Conservation (phyloP, 2,329 filamentous ascomycete genomes). For the Corinectria fuckeliana region DNA sequence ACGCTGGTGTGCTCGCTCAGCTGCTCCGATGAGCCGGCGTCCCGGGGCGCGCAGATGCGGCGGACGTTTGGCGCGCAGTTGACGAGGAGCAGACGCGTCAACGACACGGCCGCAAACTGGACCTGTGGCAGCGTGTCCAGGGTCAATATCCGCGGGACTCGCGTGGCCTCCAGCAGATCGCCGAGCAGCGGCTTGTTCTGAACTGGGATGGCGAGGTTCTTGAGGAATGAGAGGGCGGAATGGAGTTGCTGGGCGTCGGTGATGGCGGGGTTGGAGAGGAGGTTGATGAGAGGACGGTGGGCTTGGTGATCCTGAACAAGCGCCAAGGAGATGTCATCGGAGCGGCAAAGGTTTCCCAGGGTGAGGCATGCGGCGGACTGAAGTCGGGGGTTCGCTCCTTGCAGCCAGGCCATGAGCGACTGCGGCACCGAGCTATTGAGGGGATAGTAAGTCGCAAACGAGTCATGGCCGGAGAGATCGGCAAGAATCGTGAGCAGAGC, state of each 20-base stretch:
- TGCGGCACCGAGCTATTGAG: conserved; percentile 51
- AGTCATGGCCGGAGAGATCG: conserved; percentile 58
- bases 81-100: conserved; percentile 62
- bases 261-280: conserved; percentile 51
- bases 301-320: conserved; percentile 54
- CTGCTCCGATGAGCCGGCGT: conserved; percentile 38
- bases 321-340: conserved; percentile 58
- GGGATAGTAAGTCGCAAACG: conserved; percentile 51
- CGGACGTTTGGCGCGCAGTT: conserved; percentile 60
- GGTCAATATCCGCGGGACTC: conserved; percentile 61
- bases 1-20: conserved; percentile 42
- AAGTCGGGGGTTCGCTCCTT: conserved; percentile 49
- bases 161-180: conserved; percentile 50
- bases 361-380: conserved; percentile 65
- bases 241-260: conserved; percentile 61
- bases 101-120: conserved; percentile 65
- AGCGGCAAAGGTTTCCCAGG: conserved; percentile 67
- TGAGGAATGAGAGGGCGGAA: conserved; percentile 64
- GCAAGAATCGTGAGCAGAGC: conserved; percentile 59
- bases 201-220: conserved; percentile 66
- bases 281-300: conserved; percentile 51
- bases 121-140: conserved; percentile 60
- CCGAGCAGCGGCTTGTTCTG: conserved; percentile 61
- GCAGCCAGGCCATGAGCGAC: conserved; percentile 57
- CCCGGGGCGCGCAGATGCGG: conserved; percentile 53